Evolutionary conservation across 129 eudicot species (phyloP).

Genomic region (Silybum marianum): DNA sequence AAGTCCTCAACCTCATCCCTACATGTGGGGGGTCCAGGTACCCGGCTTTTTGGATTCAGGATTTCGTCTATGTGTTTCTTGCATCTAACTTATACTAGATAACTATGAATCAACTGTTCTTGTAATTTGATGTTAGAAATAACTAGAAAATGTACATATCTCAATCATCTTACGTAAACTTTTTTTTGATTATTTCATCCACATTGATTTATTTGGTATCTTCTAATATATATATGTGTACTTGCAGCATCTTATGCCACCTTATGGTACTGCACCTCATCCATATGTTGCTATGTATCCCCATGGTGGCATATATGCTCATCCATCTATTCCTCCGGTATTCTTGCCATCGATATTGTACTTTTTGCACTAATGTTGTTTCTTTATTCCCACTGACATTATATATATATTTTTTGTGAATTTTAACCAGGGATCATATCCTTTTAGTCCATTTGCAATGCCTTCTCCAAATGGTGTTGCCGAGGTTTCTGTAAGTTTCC

Average conservation of each 20-base stretch:
- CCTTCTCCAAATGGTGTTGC: slow-evolving; percentile 83
- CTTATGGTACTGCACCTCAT: slow-evolving; percentile 90
- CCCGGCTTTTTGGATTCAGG: slow-evolving; percentile 6
- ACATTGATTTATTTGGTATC: background rate
- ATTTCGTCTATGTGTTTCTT: background rate
- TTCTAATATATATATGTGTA: slow-evolving; percentile 21
- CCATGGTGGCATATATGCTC: slow-evolving; percentile 88
- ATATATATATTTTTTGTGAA: background rate
- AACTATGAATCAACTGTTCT: background rate
- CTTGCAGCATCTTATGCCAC: slow-evolving; percentile 79
- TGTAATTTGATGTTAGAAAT: background rate
- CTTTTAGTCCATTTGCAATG: slow-evolving; percentile 84
- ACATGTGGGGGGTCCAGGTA: slow-evolving; percentile 90
- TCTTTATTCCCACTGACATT: slow-evolving; percentile 21
- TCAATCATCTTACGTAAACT: background rate
- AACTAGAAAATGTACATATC: background rate
- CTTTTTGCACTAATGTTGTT: background rate
- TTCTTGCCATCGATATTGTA: slow-evolving; percentile 6
- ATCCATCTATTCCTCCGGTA: slow-evolving; percentile 97
- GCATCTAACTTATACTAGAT: background rate
- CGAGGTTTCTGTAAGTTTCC: slow-evolving; percentile 80
- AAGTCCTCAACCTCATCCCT: slow-evolving; percentile 72
- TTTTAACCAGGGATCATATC: slow-evolving; percentile 78
- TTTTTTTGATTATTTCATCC: background rate
- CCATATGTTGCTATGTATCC: slow-evolving; percentile 93